Conservation (phyloP, 306 rosid genomes). For the Gastrolobium villosum region DNA sequence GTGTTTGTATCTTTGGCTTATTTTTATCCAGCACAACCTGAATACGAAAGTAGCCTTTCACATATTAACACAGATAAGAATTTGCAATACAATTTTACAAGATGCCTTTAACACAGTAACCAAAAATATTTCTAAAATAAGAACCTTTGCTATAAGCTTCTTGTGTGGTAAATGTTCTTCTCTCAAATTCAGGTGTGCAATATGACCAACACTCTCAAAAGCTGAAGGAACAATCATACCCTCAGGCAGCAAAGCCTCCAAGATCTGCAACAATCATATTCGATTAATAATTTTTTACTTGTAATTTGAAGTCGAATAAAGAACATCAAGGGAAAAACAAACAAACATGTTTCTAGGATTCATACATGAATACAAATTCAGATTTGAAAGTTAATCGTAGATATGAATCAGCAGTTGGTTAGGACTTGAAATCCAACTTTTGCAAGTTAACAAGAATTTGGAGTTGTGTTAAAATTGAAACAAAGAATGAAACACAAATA, state of each 20-base stretch:
- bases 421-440: constrained; percentile 30
- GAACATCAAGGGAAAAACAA: not conserved
- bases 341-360: constrained; percentile 22
- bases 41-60: constrained; percentile 41
- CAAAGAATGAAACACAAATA: constrained; percentile 22
- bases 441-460: constrained; percentile 18
- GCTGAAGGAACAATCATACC: constrained; percentile 79
- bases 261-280: constrained; percentile 65
- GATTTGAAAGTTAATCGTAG: constrained; percentile 27
- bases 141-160: constrained; percentile 89
- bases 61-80: constrained; percentile 33
- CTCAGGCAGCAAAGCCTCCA: constrained; percentile 84
- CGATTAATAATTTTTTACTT: constrained; percentile 13
- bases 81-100: constrained; percentile 29
- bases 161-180: constrained; percentile 88
- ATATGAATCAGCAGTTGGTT: constrained; percentile 7
- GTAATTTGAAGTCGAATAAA: constrained; percentile 33
- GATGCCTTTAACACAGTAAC: constrained; percentile 8
- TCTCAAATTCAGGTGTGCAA: constrained; percentile 89
- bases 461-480: not conserved
- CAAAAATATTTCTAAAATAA: constrained; percentile 4
- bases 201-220: constrained; percentile 93
- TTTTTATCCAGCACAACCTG: constrained; percentile 96
- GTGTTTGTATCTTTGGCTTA: constrained; percentile 88
- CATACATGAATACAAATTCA: constrained; percentile 24